A percentile compares a stretch with the other conserved stretches of the same genome.
phyloP scores from a whole-genome alignment of 2,329 filamentous ascomycete species.

The Cadophora luteo-olivacea region DNA sequence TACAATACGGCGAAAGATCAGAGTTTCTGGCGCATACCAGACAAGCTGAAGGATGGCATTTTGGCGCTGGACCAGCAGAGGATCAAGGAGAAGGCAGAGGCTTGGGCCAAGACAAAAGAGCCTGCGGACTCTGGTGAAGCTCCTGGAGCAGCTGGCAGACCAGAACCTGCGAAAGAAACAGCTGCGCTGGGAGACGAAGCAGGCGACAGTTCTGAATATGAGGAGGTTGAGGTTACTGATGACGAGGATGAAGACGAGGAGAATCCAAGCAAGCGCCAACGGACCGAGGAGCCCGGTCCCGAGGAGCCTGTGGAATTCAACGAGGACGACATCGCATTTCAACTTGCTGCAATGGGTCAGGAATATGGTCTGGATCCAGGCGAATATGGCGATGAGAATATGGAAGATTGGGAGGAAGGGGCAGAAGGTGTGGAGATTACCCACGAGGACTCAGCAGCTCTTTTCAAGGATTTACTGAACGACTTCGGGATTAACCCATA shows the following conservation, averaged over 20 bases:
- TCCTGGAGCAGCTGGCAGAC: constrained; percentile 38
- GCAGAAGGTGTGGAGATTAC: constrained; percentile 74
- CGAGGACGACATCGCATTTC: constrained; percentile 93
- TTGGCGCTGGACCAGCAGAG: constrained; percentile 74
- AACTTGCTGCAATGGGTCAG: constrained; percentile 87
- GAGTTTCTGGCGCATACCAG: constrained; percentile 95
- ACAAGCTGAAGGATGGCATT: constrained; percentile 82
- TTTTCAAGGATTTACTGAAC: constrained; percentile 87
- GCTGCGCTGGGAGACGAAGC: constrained; percentile 45
- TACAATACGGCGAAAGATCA: constrained; percentile 86
- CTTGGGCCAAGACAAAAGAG: constrained; percentile 37
- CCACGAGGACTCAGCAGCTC: constrained; percentile 74
- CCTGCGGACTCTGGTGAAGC: constrained; percentile 39
- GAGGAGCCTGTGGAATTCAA: constrained; percentile 76
- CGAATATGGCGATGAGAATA: constrained; percentile 73
- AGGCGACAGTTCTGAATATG: constrained; percentile 74
- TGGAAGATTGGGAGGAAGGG: constrained; percentile 71
- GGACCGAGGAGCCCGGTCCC: constrained; percentile 50
- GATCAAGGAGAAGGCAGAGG: constrained; percentile 62
- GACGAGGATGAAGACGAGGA: constrained; percentile 57
- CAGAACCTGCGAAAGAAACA: constrained; percentile 22
- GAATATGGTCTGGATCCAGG: constrained; percentile 81
- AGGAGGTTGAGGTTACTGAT: constrained; percentile 54
- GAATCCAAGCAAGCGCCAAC: constrained; percentile 56
- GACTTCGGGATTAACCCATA: constrained; percentile 86